Percentiles rank a stretch among this genome's conserved stretches.
Conservation (phyloP, 106 monocot species). For the Acorus calamus region DNA sequence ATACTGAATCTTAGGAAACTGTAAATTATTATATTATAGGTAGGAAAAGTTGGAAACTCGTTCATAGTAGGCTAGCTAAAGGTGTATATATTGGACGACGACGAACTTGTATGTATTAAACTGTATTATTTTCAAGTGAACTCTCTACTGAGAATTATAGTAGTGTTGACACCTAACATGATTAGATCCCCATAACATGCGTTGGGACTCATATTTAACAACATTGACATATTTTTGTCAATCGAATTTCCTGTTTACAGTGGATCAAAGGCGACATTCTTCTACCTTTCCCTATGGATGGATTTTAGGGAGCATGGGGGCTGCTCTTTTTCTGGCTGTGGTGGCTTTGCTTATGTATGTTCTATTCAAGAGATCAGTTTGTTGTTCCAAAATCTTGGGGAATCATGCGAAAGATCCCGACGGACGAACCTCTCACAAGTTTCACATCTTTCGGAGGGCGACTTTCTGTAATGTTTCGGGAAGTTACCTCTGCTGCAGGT, state of each 20-base stretch:
- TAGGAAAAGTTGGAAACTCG: too few species aligned
- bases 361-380: constrained; percentile 25
- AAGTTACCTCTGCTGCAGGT: constrained; percentile 56
- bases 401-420: constrained; percentile 42
- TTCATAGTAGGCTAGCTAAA: too few species aligned
- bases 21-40: too few species aligned
- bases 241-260: constrained; percentile 26
- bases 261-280: constrained; percentile 25
- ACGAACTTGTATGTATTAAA: too few species aligned
- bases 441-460: constrained; percentile 47
- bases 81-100: too few species aligned
- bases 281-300: constrained; percentile 61
- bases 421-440: constrained; percentile 44
- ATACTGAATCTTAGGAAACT: too few species aligned
- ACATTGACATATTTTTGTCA: neutral
- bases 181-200: too few species aligned
- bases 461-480: constrained; percentile 69
- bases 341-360: constrained; percentile 41
- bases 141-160: too few species aligned
- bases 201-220: neutral
- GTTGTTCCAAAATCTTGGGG: constrained; percentile 16
- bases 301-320: constrained; percentile 73
- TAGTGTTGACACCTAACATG: too few species aligned
- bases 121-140: too few species aligned
- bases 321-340: constrained; percentile 44